phyloP scores from a whole-genome alignment of 352 stramenopile species.

The Blastocystis sp. region DNA sequence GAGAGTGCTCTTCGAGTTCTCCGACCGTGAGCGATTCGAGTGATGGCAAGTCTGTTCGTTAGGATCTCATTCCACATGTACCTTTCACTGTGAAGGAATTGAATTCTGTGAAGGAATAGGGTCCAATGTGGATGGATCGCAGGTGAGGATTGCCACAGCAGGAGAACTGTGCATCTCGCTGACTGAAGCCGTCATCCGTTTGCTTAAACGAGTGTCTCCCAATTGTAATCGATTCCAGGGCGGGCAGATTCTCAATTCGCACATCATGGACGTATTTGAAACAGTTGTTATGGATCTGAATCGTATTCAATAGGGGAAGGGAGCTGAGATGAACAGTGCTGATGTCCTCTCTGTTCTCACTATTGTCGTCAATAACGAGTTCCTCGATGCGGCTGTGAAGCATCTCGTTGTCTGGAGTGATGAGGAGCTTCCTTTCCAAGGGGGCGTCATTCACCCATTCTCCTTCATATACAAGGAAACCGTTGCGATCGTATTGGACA shows the following conservation, averaged over 20 bases:
- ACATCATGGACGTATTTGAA: neutral
- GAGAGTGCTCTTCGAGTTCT: neutral
- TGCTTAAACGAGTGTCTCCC: neutral
- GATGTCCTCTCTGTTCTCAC: neutral
- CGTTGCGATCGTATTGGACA: neutral
- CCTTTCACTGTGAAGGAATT: neutral
- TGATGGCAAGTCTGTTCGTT: neutral
- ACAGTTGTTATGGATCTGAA: neutral
- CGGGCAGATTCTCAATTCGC: neutral
- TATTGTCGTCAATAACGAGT: neutral
- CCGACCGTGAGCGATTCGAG: neutral
- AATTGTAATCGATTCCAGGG: neutral
- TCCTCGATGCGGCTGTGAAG: neutral
- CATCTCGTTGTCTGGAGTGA: neutral
- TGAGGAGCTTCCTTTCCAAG: neutral
- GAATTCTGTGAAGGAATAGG: neutral
- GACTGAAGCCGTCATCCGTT: neutral
- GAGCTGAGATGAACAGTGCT: neutral
- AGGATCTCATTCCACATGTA: neutral
- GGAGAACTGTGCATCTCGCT: neutral
- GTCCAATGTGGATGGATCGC: neutral
- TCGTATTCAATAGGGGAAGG: neutral
- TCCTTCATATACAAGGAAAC: neutral
- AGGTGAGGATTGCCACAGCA: neutral
- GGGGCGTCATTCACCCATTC: neutral